Percentiles rank a stretch among this genome's conserved stretches.
phyloP scores from a whole-genome alignment of 441 rosid genomes.

The Pelargonium australe region DNA sequence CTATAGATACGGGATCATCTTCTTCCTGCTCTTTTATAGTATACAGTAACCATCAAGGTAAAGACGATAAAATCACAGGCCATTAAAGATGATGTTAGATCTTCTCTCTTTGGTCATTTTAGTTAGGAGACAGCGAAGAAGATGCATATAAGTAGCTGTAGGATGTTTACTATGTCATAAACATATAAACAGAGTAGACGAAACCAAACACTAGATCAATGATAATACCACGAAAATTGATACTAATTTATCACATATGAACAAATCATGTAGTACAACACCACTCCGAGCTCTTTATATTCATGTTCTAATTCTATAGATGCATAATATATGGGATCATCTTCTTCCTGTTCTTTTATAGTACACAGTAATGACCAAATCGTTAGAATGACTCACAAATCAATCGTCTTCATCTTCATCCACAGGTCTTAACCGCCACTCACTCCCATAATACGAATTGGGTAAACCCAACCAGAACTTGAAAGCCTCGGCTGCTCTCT shows the following conservation, averaged over 20 bases:
- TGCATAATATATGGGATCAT: background rate
- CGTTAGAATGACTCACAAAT: background rate
- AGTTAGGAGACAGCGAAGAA: no score
- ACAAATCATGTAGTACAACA: no score
- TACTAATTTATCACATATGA: no score
- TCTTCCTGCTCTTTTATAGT: slow-evolving; percentile 3
- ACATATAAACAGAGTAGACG: no score
- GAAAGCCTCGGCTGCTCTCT: slow-evolving; percentile 94
- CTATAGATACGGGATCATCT: background rate
- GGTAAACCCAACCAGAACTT: slow-evolving; percentile 96
- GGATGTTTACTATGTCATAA: no score
- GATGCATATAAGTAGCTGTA: no score
- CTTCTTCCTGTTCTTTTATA: slow-evolving; percentile 2
- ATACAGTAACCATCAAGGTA: slow-evolving; percentile 15
- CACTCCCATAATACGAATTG: slow-evolving; percentile 77
- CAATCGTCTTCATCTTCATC: slow-evolving; percentile 18
- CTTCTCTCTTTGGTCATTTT: background rate
- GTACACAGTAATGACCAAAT: slow-evolving; percentile 18
- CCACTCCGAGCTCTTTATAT: background rate
- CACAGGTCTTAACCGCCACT: slow-evolving; percentile 55
- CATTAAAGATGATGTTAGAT: no score
- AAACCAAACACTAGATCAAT: no score
- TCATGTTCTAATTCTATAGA: slow-evolving; percentile 6
- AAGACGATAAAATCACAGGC: background rate
- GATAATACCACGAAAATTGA: no score